Evolutionary conservation across 345 rosid genomes (phyloP), one percentile per base, ranked within the genome.

Genomic region (Euphorbia lathyris): DNA sequence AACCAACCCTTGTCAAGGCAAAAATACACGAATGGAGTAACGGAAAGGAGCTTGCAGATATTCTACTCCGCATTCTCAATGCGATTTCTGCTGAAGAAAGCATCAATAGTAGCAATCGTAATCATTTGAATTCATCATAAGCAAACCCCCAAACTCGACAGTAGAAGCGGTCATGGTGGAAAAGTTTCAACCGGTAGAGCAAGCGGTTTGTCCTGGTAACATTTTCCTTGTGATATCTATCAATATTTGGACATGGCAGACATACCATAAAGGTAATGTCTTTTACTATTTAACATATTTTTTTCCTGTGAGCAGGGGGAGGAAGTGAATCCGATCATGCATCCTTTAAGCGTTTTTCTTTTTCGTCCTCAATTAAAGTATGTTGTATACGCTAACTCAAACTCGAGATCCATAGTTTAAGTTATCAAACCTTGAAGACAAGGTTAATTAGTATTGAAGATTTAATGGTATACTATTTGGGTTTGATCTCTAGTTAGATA

Each of bases 21-120:
- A 67, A 73, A 72, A 86, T 87, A 57, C 87, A 74, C 1, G 93
- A 84, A 73, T 93, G 98, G 98, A 84, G 83, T 72, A 59, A 57
- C 1, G 92, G 89, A 2, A 83, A 87, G 70, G 90, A 88, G 79
- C 89, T 86, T 0, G 77, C 80, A 34, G 78, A 68, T 36, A 70
- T 79, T 62, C 86, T 90, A 58, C 71, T 84, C 51, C 77, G 72
- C 36, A 71, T 88, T 48, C 77, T 93, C 52, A 47, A 58, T 65
- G 70, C 69, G 67, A 73, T 84, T n/a, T 67, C 71, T 29, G 34
- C 40, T 4, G 70, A 78, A 71, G 80, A 19, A 34, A 40, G 53
- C 53, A 14, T 23, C 40, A 26, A 2, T 11, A 11, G 34, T 36
- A 50, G 45, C n/a, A 43, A 23, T 62, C 51, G 75, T 65, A 63